Conservation (phyloP, 768 basidiomycete genomes). For the Termitomyces titanicus region DNA sequence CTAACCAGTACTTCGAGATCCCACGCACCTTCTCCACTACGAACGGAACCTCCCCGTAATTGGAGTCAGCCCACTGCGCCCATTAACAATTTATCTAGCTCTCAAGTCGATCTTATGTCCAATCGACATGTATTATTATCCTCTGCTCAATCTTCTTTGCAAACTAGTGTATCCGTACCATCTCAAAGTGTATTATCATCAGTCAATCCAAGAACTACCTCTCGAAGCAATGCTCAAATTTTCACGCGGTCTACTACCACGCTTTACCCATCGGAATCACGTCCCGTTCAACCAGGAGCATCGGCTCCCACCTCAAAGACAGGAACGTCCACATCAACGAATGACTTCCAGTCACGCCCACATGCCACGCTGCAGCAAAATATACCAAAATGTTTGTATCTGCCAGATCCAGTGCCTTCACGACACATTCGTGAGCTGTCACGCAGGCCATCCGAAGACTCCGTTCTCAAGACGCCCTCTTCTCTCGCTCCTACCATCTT, state of each 20-base stretch:
- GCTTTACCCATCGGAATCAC: background rate
- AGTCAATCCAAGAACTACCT: background rate
- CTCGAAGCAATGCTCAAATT: background rate
- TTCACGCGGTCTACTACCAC: background rate
- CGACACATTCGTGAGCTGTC: slow-evolving; percentile 19
- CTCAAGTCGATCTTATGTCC: slow-evolving; percentile 1
- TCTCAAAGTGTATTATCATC: slow-evolving; percentile 5
- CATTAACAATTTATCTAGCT: background rate
- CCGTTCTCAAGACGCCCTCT: slow-evolving; percentile 59
- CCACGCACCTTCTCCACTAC: background rate
- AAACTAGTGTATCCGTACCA: slow-evolving; percentile 10
- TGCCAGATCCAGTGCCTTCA: slow-evolving; percentile 3
- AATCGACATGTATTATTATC: slow-evolving; percentile 4
- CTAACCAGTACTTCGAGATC: background rate
- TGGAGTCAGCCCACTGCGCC: background rate
- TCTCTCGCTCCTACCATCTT: slow-evolving; percentile 53
- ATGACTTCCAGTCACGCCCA: background rate
- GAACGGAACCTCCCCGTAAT: background rate
- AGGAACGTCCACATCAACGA: background rate
- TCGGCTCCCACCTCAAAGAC: background rate
- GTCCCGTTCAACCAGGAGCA: background rate
- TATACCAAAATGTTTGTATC: slow-evolving; percentile 7
- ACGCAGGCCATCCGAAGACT: slow-evolving; percentile 43
- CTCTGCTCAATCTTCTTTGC: slow-evolving; percentile 10
- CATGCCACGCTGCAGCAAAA: background rate